These are phyloP conservation scores for Pseudogymnoascus sp. DNA, from an alignment of 2,329 filamentous ascomycete species.

Conservation along the genomic window DNA sequence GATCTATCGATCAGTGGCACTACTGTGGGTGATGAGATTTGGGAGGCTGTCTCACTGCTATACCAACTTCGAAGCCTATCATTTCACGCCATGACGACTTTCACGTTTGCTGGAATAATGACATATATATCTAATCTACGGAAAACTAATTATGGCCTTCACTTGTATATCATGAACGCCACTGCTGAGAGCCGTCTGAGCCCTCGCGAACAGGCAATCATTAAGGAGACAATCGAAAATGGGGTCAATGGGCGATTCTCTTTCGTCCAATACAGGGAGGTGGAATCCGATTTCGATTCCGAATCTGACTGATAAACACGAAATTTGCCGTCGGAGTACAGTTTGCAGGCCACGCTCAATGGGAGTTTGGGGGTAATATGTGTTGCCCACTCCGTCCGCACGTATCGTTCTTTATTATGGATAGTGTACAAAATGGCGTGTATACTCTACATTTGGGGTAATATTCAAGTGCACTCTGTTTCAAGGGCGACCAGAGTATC, in stretches of 20 bases:
- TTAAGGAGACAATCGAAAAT: constrained; percentile 24
- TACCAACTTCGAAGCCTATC: constrained; percentile 43
- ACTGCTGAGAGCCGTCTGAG: constrained; percentile 24
- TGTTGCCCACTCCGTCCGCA: background rate
- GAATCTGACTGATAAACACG: constrained; percentile 22
- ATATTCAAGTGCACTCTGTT: background rate
- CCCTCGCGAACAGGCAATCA: constrained; percentile 21
- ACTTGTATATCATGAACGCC: constrained; percentile 29
- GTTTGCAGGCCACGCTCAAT: background rate
- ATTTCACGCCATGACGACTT: constrained; percentile 48
- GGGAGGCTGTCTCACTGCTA: constrained; percentile 38
- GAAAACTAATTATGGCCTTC: constrained; percentile 28
- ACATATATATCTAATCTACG: constrained; percentile 34
- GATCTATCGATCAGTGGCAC: constrained; percentile 50
- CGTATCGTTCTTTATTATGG: background rate
- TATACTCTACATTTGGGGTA: background rate
- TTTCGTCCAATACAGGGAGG: constrained; percentile 27
- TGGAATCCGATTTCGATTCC: constrained; percentile 23
- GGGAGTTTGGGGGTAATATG: background rate
- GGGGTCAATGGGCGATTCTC: constrained; percentile 31
- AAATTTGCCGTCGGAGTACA: background rate
- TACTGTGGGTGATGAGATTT: constrained; percentile 43
- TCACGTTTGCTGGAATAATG: constrained; percentile 45
- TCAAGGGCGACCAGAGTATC: background rate
- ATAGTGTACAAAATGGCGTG: background rate